phyloP scores from a whole-genome alignment of 306 rosid genomes.

The Cicer arietinum region DNA sequence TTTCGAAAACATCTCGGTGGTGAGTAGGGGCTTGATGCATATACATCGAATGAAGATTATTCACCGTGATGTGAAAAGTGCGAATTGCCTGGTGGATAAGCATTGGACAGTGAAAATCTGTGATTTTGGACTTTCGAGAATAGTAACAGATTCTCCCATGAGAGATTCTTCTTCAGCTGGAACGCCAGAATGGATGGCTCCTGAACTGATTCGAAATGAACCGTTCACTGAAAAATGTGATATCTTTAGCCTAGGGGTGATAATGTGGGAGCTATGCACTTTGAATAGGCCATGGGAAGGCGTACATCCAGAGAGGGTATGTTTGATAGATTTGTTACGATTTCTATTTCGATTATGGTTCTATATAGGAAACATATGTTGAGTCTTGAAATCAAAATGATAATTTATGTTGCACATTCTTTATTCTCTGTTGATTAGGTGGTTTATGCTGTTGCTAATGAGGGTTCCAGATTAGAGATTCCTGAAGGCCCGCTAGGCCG shows the following conservation, averaged over 20 bases:
- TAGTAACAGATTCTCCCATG: conserved; percentile 64
- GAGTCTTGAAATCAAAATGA: conserved; percentile 6
- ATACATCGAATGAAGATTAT: conserved; percentile 95
- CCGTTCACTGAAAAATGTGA: conserved; percentile 95
- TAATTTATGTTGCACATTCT: conserved; percentile 27
- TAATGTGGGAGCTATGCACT: conserved; percentile 98
- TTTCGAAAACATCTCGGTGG: conserved; percentile 41
- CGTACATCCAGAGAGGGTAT: conserved; percentile 87
- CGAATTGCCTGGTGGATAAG: conserved; percentile 94
- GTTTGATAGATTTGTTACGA: neutral
- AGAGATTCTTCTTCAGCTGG: conserved; percentile 86
- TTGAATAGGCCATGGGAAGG: conserved; percentile 96
- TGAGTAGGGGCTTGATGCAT: conserved; percentile 92
- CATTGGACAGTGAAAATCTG: conserved; percentile 95
- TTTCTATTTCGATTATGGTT: conserved; percentile 10
- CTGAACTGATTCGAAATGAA: conserved; percentile 90
- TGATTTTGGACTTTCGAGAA: conserved; percentile 96
- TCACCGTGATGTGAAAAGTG: conserved; percentile 95
- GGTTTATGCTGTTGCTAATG: conserved; percentile 83
- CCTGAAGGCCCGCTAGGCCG: conserved; percentile 93
- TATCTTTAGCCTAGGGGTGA: conserved; percentile 91
- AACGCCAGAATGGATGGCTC: conserved; percentile 99
- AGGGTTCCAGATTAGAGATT: conserved; percentile 87
- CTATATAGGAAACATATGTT: neutral
- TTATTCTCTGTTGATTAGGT: conserved; percentile 62